These are phyloP conservation scores for Cryptosporidium xiaoi DNA, from an alignment of 169 alveolate genomes.

Conservation along the genomic window DNA sequence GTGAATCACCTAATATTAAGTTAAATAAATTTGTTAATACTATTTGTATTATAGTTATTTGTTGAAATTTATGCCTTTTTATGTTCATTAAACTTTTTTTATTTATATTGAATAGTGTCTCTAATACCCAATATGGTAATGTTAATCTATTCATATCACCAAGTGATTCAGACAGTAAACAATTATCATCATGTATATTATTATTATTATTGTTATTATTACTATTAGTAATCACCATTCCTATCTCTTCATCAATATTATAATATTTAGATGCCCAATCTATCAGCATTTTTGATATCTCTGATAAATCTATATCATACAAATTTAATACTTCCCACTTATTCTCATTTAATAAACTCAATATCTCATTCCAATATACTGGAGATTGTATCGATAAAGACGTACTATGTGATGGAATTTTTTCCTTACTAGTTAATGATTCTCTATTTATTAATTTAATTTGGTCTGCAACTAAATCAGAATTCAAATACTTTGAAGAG, in stretches of 20 bases:
- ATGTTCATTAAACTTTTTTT: conserved; percentile 17
- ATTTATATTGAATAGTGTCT: conserved; percentile 40
- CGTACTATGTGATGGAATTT: not conserved
- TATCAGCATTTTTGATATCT: conserved; percentile 26
- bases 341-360: conserved; percentile 18
- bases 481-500: conserved; percentile 32
- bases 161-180: conserved; percentile 10
- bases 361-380: conserved; percentile 60
- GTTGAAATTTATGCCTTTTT: conserved; percentile 51
- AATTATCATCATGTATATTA: not conserved
- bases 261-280: conserved; percentile 63
- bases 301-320: conserved; percentile 24
- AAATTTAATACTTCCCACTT: conserved; percentile 56
- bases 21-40: conserved; percentile 53
- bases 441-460: conserved; percentile 35
- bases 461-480: conserved; percentile 39
- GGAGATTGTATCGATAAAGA: conserved; percentile 59
- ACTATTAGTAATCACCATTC: not conserved
- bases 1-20: conserved; percentile 66
- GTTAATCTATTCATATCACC: conserved; percentile 11
- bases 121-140: conserved; percentile 66
- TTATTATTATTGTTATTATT: not conserved
- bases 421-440: not conserved
- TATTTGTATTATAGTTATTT: conserved; percentile 55
- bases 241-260: conserved; percentile 20